Evolutionary conservation across 2,329 filamentous ascomycete genomes (phyloP), one percentile per base, ranked within the genome.

Genomic region (Chaetomium strumarium): DNA sequence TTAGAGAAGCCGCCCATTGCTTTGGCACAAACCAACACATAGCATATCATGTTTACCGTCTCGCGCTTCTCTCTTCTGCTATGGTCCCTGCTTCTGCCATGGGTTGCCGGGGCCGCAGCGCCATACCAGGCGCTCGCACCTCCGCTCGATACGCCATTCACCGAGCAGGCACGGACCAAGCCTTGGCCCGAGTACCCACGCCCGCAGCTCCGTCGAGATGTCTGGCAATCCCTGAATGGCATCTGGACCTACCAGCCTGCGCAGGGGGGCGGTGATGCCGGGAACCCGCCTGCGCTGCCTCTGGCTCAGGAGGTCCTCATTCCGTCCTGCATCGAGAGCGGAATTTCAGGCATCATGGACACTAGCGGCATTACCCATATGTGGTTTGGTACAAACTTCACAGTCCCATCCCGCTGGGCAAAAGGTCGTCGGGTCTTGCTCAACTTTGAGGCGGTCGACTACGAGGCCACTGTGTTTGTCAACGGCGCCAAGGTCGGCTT

Each of bases 371-470:
- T 71, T 9, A 69, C 67, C 0, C 64, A 72, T 47, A 76, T 76
- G 61, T 77, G 74, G 75, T 78, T 75, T 56, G 70, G 72, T 40
- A 80, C 75, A 0, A 69, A 68, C 0, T 83, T 84, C 58, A 62
- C 65, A 1, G 67, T 83, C 0, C 75, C 79, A 0, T 58, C 63
- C 0, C 60, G 63, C 14, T 83, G 79, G 77, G 65, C 64, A 1
- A 66, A 64, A 4, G 66, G 39, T 5, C 42, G 47, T 10, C 67
- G 63, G 1, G 68, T 81, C 1, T 55, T 81, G 39, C 67, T 82
- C 49, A 78, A 81, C 59, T 81, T 82, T 50, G 79, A 80, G 56
- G 78, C 79, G 6, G 78, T 81, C 30, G 79, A 82, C 60, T 81
- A 80, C 52, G 71, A 80, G 58, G 70, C 75, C 7, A 77, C 74